Conservation (phyloP, 129 eudicot genomes). For the sunflower (Helianthus annuus) region DNA sequence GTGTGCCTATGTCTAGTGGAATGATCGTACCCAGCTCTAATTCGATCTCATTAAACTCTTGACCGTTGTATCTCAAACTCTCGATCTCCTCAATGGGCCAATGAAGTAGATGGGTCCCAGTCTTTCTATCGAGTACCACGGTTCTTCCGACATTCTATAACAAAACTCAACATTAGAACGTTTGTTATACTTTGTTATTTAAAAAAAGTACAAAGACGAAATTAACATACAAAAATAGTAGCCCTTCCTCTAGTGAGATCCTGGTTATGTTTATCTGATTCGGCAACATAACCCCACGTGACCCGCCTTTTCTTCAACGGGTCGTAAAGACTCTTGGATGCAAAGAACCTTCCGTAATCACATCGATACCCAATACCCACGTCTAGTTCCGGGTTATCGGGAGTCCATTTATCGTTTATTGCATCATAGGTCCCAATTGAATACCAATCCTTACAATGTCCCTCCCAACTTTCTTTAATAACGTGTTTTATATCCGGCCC, state of each 20-base stretch:
- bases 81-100: no score
- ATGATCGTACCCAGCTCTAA: conserved; percentile 66
- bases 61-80: conserved; percentile 17
- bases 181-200: background rate
- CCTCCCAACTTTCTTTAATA: conserved; percentile 79
- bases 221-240: conserved; percentile 54
- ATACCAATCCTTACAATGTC: conserved; percentile 60
- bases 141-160: no score
- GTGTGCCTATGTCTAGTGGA: conserved; percentile 51
- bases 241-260: conserved; percentile 84
- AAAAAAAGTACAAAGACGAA: background rate
- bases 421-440: conserved; percentile 80
- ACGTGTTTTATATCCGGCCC: conserved; percentile 83
- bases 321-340: conserved; percentile 83
- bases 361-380: conserved; percentile 62
- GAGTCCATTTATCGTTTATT: conserved; percentile 64
- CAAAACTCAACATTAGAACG: background rate
- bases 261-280: conserved; percentile 52
- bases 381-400: no score
- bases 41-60: conserved; percentile 39
- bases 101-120: no score
- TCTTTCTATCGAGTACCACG: no score
- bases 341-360: conserved; percentile 81
- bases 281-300: conserved; percentile 82
- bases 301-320: conserved; percentile 60